Base-by-base conservation (phyloP, 768 basidiomycete genomes). In the Boletus sp. region DNA sequence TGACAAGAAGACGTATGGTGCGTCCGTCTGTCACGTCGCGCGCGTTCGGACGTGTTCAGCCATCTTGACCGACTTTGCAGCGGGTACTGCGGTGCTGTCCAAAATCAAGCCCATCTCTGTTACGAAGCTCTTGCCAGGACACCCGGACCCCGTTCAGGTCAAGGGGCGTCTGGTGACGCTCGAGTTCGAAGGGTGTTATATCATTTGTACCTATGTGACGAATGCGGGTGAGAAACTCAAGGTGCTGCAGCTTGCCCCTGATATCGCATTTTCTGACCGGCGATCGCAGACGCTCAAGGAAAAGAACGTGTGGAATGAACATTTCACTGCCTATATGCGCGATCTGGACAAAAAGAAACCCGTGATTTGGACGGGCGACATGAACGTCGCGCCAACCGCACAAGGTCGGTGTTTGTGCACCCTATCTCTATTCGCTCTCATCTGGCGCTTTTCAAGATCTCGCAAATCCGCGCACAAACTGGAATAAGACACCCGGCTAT, bases 401-500 rank as follows among this genome's bases (percentile, higher is more conserved):
- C 75, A 81, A 51, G 90, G 90, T 87, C 40, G 24, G 62, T 45
- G 7, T 41, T 49, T 50, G 46, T 48, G 28, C n/a, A 10, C 33
- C 32, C 29, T 44, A 5, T 32, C 14, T 24, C 15, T 7, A 1
- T 37, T 39, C 8, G 15, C n/a, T 11, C 42, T 58, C 39, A 60
- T 35, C 24, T 17, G 20, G 17, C 12, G 17, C 24, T 18, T 17
- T 18, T 47, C 14, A 59, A 90, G 90, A 92, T 67, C 79, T 92
- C 17, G 62, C 83, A 11, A 87, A 91, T 61, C 73, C 86, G 0
- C 84, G 86, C 54, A 62, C 76, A 48, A 92, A 93, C 65, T 93
- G 90, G 90, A 93, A 94, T 71, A 94, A 94, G 68, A 85, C 88
- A 0, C 76, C 92, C 2, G 92, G 92, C 0, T 91, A 92, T 68